A percentile compares a stretch with the other conserved stretches of the same genome.
phyloP scores from a whole-genome alignment of 2,329 filamentous ascomycete genomes.

The Whalleya microplaca region DNA sequence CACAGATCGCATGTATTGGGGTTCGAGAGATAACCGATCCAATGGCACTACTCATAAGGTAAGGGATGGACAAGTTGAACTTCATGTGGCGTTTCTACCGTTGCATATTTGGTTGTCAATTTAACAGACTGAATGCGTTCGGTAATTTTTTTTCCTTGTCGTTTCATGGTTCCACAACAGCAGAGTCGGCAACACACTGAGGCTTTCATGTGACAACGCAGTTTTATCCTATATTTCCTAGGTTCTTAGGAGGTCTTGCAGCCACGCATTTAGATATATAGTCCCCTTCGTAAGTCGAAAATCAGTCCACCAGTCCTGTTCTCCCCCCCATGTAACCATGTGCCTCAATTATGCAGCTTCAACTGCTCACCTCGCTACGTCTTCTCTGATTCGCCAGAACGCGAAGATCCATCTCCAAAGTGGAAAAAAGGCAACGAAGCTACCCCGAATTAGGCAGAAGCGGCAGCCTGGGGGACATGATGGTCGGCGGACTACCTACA shows the following conservation, averaged over 20 bases:
- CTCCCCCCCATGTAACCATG: neutral
- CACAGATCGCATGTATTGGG: neutral
- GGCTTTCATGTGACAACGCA: neutral
- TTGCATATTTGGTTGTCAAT: no score
- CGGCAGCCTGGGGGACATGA: neutral
- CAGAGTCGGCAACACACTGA: neutral
- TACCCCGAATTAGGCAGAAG: constrained; percentile 2
- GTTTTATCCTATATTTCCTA: no score
- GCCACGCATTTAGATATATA: no score
- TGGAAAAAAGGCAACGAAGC: constrained; percentile 12
- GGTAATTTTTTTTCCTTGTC: neutral
- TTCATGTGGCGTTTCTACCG: no score
- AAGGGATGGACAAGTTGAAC: no score
- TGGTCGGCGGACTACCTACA: constrained; percentile 5
- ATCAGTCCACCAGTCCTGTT: neutral
- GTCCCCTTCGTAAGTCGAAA: neutral
- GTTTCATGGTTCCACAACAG: neutral
- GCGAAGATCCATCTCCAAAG: neutral
- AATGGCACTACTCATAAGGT: no score
- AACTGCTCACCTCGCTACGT: neutral
- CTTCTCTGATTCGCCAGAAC: neutral
- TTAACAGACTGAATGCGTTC: no score
- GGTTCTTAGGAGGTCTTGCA: no score
- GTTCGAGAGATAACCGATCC: no score
- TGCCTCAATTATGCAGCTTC: neutral